Conservation (phyloP, 192 early-diverging fungal species). For the Gamsiella multidivaricata region DNA sequence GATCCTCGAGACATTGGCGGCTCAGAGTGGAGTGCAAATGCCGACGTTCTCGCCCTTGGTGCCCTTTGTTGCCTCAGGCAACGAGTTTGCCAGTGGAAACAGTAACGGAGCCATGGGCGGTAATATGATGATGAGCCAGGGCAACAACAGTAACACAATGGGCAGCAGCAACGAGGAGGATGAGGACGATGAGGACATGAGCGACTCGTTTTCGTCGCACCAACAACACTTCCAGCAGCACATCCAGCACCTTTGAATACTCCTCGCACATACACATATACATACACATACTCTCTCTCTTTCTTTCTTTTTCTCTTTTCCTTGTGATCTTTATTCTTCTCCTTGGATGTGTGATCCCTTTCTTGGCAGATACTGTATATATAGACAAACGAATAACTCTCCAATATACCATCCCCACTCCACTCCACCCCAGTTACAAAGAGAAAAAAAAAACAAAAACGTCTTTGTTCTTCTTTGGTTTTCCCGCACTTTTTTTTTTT, state of each 20-base stretch:
- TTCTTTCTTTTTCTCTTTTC: neutral
- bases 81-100: neutral
- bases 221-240: slow-evolving; percentile 11
- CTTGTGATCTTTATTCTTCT: neutral
- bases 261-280: neutral
- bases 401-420: no score
- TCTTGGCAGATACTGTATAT: no score
- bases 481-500: no score
- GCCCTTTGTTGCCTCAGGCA: neutral
- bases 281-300: slow-evolving; percentile 1
- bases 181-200: slow-evolving; percentile 47
- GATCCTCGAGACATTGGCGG: slow-evolving; percentile 29
- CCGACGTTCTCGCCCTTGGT: slow-evolving; percentile 28
- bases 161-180: slow-evolving; percentile 41
- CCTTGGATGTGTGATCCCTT: no score
- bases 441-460: slow-evolving; percentile 27
- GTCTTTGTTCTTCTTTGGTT: no score
- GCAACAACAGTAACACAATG: slow-evolving; percentile 6
- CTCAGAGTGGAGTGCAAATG: slow-evolving; percentile 19
- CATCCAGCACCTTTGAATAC: slow-evolving; percentile 16
- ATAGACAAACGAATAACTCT: no score
- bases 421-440: no score
- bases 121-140: slow-evolving; percentile 4
- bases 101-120: neutral
- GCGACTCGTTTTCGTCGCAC: slow-evolving; percentile 25